A percentile compares a stretch with the other conserved stretches of the same genome.
Conservation (phyloP, 1,284 basidiomycete species). For the Anthracocystis walkeri region DNA sequence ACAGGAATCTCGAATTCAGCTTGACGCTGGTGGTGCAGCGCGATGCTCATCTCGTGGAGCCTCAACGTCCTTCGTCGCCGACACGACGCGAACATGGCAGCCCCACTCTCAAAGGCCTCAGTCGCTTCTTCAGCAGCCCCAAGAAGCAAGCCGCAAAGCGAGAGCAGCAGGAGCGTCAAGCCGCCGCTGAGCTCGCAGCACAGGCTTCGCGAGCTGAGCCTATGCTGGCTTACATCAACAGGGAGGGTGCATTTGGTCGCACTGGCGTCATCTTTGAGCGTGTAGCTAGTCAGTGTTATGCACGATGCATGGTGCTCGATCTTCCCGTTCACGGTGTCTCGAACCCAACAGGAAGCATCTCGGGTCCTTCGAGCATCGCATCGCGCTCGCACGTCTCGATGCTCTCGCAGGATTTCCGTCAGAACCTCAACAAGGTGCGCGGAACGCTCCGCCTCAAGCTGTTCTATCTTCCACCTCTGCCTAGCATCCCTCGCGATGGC, state of each 20-base stretch:
- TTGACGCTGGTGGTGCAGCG: slow-evolving; percentile 64
- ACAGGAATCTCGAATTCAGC: slow-evolving; percentile 66
- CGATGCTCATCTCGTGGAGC: slow-evolving; percentile 59
- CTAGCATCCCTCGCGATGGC: slow-evolving; percentile 80
- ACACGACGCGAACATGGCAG: slow-evolving; percentile 48
- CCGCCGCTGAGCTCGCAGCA: slow-evolving; percentile 37
- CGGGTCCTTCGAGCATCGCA: slow-evolving; percentile 49
- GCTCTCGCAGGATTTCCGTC: slow-evolving; percentile 46
- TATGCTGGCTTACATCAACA: slow-evolving; percentile 60
- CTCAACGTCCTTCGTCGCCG: slow-evolving; percentile 37
- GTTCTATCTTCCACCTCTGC: slow-evolving; percentile 89
- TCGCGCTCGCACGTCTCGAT: slow-evolving; percentile 38
- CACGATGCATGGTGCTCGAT: slow-evolving; percentile 55
- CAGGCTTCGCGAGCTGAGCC: slow-evolving; percentile 51
- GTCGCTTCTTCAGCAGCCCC: slow-evolving; percentile 60
- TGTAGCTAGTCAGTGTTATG: slow-evolving; percentile 57
- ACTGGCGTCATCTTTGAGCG: slow-evolving; percentile 58
- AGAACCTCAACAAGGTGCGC: slow-evolving; percentile 55
- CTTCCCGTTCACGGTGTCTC: slow-evolving; percentile 62
- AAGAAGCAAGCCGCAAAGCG: slow-evolving; percentile 60
- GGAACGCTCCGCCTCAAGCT: slow-evolving; percentile 65
- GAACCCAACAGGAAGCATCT: slow-evolving; percentile 47
- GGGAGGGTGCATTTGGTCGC: slow-evolving; percentile 64
- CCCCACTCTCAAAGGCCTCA: slow-evolving; percentile 58
- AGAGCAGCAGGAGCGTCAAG: slow-evolving; percentile 50